Conservation (phyloP, 1,284 basidiomycete genomes). For the Phellinidium pouzarii region DNA sequence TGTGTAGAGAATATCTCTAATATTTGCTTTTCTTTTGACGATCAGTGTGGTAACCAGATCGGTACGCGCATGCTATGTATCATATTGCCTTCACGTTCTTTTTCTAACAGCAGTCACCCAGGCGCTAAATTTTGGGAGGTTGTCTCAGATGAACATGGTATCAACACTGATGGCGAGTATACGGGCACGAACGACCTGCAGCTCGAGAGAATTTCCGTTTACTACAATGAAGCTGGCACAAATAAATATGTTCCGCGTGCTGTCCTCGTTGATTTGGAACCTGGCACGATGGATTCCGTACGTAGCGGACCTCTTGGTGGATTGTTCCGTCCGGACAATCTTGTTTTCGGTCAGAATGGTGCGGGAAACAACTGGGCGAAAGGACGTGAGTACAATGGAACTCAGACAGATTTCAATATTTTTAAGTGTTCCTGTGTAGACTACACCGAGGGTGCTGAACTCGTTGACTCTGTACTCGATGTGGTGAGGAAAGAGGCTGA, state of each 20-base stretch:
- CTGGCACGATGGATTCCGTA: slow-evolving; percentile 80
- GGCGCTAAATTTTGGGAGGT: slow-evolving; percentile 99
- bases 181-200: slow-evolving; percentile 92
- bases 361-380: slow-evolving; percentile 95
- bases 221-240: slow-evolving; percentile 87
- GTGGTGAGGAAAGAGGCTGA: slow-evolving; percentile 73
- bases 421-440: slow-evolving; percentile 40
- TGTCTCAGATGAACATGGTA: slow-evolving; percentile 96
- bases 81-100: slow-evolving; percentile 20
- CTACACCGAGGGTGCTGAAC: slow-evolving; percentile 92
- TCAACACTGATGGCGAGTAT: slow-evolving; percentile 89
- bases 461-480: slow-evolving; percentile 82
- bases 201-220: slow-evolving; percentile 95
- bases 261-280: slow-evolving; percentile 86
- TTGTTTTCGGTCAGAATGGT: slow-evolving; percentile 63
- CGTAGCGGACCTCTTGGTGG: slow-evolving; percentile 57
- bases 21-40: slow-evolving; percentile 21
- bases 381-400: slow-evolving; percentile 55
- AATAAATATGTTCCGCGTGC: slow-evolving; percentile 93
- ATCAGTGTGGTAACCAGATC: slow-evolving; percentile 95
- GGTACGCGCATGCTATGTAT: slow-evolving; percentile 41
- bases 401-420: background rate
- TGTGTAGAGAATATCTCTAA: slow-evolving; percentile 21
- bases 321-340: slow-evolving; percentile 89
- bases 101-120: slow-evolving; percentile 27